phyloP scores from a whole-genome alignment of 2,329 filamentous ascomycete genomes.

The Xylariaceae sp. region DNA sequence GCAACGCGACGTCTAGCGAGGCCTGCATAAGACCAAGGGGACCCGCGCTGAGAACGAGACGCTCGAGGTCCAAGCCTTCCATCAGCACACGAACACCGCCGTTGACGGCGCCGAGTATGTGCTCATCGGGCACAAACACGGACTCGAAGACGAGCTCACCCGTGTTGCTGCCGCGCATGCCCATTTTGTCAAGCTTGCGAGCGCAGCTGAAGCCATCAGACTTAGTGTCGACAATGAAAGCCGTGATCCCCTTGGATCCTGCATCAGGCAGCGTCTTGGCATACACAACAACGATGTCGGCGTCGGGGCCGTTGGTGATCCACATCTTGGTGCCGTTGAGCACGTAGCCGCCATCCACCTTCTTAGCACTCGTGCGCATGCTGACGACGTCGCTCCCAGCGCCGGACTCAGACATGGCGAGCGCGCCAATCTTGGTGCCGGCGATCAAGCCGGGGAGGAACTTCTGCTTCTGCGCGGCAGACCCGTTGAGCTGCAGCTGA shows the following conservation, averaged over 20 bases:
- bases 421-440: slow-evolving; percentile 75
- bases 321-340: slow-evolving; percentile 96
- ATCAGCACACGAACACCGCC: slow-evolving; percentile 86
- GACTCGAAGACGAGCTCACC: slow-evolving; percentile 88
- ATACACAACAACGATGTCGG: slow-evolving; percentile 92
- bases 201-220: slow-evolving; percentile 76
- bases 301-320: slow-evolving; percentile 97
- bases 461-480: slow-evolving; percentile 68
- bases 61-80: slow-evolving; percentile 92
- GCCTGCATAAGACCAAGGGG: slow-evolving; percentile 95
- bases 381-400: slow-evolving; percentile 91
- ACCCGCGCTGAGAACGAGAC: slow-evolving; percentile 84
- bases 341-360: slow-evolving; percentile 78
- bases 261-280: slow-evolving; percentile 83
- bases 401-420: slow-evolving; percentile 93
- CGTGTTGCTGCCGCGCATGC: slow-evolving; percentile 95
- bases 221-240: slow-evolving; percentile 77
- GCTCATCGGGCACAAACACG: slow-evolving; percentile 80
- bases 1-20: slow-evolving; percentile 76
- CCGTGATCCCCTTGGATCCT: slow-evolving; percentile 87
- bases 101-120: slow-evolving; percentile 76
- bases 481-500: slow-evolving; percentile 88
- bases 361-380: slow-evolving; percentile 83
- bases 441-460: slow-evolving; percentile 78
- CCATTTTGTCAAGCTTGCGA: slow-evolving; percentile 93